phyloP scores from a whole-genome alignment of 441 rosid species.

The Gossypium trilobum region DNA sequence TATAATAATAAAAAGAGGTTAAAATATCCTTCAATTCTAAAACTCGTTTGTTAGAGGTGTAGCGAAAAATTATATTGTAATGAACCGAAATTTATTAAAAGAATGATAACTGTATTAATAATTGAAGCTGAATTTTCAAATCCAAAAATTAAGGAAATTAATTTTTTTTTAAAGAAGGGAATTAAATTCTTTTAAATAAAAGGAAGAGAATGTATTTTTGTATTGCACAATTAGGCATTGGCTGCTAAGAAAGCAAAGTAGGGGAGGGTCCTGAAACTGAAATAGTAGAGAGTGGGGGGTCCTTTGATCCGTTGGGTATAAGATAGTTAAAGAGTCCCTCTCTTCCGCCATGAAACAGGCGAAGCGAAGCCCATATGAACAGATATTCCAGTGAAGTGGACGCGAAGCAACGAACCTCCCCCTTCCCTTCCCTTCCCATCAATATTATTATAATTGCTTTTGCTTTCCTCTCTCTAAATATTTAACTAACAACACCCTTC shows the following conservation, averaged over 20 bases:
- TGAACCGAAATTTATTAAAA: too few relatives aligned
- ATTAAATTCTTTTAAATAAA: too few relatives aligned
- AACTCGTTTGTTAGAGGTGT: too few relatives aligned
- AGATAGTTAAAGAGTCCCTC: conserved; percentile 31
- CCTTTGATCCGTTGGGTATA: conserved; percentile 5
- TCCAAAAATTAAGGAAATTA: too few relatives aligned
- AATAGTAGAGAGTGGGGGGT: background rate
- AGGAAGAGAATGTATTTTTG: too few relatives aligned
- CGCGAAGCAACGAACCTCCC: conserved; percentile 73
- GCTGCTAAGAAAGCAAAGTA: background rate
- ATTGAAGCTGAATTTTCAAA: too few relatives aligned
- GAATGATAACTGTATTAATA: too few relatives aligned
- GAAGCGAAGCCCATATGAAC: conserved; percentile 3
- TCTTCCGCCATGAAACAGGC: conserved; percentile 16
- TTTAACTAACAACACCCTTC: conserved; percentile 16
- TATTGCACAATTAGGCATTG: background rate
- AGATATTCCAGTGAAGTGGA: conserved; percentile 67
- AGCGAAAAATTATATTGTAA: too few relatives aligned
- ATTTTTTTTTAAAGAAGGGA: too few relatives aligned
- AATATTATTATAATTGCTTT: conserved; percentile 11
- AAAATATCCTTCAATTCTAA: too few relatives aligned
- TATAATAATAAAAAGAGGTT: too few relatives aligned
- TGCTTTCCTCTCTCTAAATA: background rate
- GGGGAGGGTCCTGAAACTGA: background rate
- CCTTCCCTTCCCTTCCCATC: conserved; percentile 5